Base-by-base conservation (phyloP, 1,284 basidiomycete species). In the Irpex rosettiformis region DNA sequence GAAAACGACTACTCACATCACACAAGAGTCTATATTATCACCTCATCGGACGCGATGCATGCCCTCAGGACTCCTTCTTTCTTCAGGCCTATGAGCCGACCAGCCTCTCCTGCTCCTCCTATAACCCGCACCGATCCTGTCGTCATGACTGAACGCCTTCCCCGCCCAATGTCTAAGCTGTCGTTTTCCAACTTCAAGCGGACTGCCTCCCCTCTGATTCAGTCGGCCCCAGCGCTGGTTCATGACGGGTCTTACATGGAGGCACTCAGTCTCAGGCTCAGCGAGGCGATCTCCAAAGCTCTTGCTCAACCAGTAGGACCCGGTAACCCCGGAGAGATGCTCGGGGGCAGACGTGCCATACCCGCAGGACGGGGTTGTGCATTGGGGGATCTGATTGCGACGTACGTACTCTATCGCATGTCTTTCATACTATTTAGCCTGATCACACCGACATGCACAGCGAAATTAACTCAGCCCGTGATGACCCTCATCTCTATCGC, bases 191-290 rank as follows among this genome's bases (percentile, higher is more conserved):
- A 73, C 61, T 83, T 87, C 69, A 64, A 64, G 61, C 62, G 62
- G 33, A 60, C 60, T 25, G 56, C 62, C 5, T 62, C 76, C 18
- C 66, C 71, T 3, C 63, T 76, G 3, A 69, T 70, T 10, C 67
- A 76, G 0, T 67, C 57, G 18, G 16, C 75, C 42, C 77, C 80
- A 2, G 65, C 76, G 2, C 79, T 87, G 43, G 74, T 86, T 40
- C 89, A 89, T 66, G 89, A 91, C 69, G 87, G 86, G 55, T 88
- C 87, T 4, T 92, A 91, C 70, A 78, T 91, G 60, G 87, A 91
- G 69, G 81, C 84, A 56, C 80, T 92, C 52, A 79, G 84, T 64
- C 77, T 91, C 58, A 90, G 86, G 69, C 76, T 93, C 43, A 90
- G 85, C 67, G 90, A 93, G 70, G 89, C 86, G 0, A 87, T 89